A percentile compares a stretch with the other conserved stretches of the same genome.
Conservation (phyloP, 2,329 filamentous ascomycete genomes). For the Ceratocystis papillata region DNA sequence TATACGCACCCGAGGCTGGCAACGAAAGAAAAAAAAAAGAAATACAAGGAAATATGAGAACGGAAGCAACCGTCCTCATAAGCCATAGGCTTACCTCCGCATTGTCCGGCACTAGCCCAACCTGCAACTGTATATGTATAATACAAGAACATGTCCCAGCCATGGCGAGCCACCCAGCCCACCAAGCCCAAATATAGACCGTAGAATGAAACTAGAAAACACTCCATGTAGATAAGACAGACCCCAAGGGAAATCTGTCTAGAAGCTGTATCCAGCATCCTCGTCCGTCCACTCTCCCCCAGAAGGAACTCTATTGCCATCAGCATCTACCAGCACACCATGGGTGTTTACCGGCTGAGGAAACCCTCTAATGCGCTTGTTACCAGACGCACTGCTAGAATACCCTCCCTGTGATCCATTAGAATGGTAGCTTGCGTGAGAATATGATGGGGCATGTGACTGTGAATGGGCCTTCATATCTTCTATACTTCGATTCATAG, state of each 20-base stretch:
- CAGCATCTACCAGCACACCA: conserved; percentile 43
- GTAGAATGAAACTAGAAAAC: background rate
- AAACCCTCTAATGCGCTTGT: conserved; percentile 18
- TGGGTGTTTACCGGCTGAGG: conserved; percentile 41
- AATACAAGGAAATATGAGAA: background rate
- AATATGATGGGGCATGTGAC: conserved; percentile 18
- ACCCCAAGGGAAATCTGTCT: background rate
- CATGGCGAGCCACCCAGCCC: background rate
- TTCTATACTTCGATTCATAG: conserved; percentile 24
- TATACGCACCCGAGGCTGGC: background rate
- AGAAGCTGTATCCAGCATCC: conserved; percentile 40
- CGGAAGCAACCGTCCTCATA: background rate
- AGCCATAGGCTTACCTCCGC: background rate
- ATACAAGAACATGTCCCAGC: background rate
- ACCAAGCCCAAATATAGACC: background rate
- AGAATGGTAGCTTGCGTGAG: conserved; percentile 16
- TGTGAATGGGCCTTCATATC: conserved; percentile 27
- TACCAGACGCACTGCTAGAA: background rate
- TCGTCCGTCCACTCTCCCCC: conserved; percentile 59
- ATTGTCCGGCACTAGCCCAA: background rate
- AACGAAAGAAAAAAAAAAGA: background rate
- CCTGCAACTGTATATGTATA: background rate
- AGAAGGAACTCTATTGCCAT: conserved; percentile 52
- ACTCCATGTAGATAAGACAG: background rate
- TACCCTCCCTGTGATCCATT: conserved; percentile 14